Evolutionary conservation across 2,329 filamentous ascomycete species (phyloP).

Genomic region (Ophiostoma populinum): DNA sequence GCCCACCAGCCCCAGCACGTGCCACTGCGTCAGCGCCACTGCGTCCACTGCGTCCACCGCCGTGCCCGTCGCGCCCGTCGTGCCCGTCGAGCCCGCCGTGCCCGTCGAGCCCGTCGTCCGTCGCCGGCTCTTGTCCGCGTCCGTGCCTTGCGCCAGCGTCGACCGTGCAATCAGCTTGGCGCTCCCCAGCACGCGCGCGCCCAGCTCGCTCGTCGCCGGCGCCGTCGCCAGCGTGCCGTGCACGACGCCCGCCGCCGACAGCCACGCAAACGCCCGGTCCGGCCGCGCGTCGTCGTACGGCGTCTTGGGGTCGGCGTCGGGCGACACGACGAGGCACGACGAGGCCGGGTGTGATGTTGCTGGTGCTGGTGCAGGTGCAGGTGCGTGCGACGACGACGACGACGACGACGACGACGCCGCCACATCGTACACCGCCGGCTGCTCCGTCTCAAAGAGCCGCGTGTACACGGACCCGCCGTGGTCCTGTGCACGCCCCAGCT

Average conservation of each 20-base stretch:
- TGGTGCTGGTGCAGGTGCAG: neutral
- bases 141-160: conserved; percentile 46
- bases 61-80: conserved; percentile 39
- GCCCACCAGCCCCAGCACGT: conserved; percentile 70
- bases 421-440: conserved; percentile 59
- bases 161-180: conserved; percentile 61
- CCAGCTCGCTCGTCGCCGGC: conserved; percentile 45
- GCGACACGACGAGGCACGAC: conserved; percentile 58
- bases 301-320: conserved; percentile 41
- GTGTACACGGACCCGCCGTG: conserved; percentile 75
- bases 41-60: conserved; percentile 54
- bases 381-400: conserved; percentile 15
- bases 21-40: conserved; percentile 82
- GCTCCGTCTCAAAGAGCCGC: conserved; percentile 74
- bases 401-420: conserved; percentile 25
- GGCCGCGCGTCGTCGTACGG: conserved; percentile 36
- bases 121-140: conserved; percentile 43
- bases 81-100: conserved; percentile 44
- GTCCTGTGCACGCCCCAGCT: conserved; percentile 51
- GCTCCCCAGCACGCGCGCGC: conserved; percentile 58
- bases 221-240: conserved; percentile 61
- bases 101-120: no score
- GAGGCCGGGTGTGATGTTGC: conserved; percentile 23
- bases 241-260: conserved; percentile 71
- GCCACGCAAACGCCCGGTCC: conserved; percentile 76